Evolutionary conservation across 768 basidiomycete species (phyloP).

Genomic region (Phylloporus rhodoxanthus): DNA sequence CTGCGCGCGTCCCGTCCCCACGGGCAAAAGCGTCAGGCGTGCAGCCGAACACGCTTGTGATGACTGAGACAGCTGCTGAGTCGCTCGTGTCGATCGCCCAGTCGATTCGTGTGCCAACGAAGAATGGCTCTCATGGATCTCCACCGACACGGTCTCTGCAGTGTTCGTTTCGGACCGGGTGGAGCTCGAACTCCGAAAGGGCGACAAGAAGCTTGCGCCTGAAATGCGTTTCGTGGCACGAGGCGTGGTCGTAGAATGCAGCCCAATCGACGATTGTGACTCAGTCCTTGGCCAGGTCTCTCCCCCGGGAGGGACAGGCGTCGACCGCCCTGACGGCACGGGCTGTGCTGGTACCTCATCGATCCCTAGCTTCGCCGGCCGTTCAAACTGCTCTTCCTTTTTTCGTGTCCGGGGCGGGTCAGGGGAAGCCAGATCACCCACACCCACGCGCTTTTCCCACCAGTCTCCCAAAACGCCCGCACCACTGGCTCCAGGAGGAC

Average conservation of each 20-base stretch:
- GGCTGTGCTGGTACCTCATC: conserved; percentile 5
- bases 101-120: conserved; percentile 14
- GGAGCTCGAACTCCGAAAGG: conserved; percentile 18
- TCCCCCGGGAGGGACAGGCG: conserved; percentile 3
- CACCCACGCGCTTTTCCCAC: conserved; percentile 77
- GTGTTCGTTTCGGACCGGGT: conserved; percentile 7
- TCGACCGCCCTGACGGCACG: conserved; percentile 1
- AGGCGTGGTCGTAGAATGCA: conserved; percentile 14
- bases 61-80: conserved; percentile 11
- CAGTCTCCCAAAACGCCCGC: conserved; percentile 58
- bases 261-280: conserved; percentile 23
- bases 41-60: conserved; percentile 17
- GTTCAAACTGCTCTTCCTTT: conserved; percentile 25
- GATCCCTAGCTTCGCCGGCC: conserved; percentile 20
- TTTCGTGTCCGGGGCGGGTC: conserved; percentile 22
- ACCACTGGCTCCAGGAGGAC: conserved; percentile 36
- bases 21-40: conserved; percentile 21
- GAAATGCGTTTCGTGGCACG: conserved; percentile 22
- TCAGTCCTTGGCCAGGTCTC: conserved; percentile 11
- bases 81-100: conserved; percentile 10
- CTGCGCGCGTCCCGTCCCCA: conserved; percentile 11
- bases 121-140: conserved; percentile 19
- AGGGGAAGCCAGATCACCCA: conserved; percentile 47
- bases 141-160: conserved; percentile 19
- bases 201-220: conserved; percentile 25